Evolutionary conservation across 768 basidiomycete genomes (phyloP).

Genomic region (Boletus edulis): DNA sequence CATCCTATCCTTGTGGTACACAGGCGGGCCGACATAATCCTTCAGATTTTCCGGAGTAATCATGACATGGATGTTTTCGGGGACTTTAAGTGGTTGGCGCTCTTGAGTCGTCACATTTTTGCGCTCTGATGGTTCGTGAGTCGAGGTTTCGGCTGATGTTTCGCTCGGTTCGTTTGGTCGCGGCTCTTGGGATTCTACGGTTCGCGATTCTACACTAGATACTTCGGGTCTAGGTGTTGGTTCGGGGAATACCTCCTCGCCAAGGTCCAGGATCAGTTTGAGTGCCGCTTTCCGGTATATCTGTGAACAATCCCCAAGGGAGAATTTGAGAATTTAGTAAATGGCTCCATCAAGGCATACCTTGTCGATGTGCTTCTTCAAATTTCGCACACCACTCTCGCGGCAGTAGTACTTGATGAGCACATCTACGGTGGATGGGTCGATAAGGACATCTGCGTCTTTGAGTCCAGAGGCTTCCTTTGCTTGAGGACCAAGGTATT

Average conservation of each 20-base stretch:
- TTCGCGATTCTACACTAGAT: constrained; percentile 24
- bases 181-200: constrained; percentile 55
- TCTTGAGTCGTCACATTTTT: constrained; percentile 72
- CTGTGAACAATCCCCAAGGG: constrained; percentile 36
- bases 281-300: constrained; percentile 96
- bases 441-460: constrained; percentile 77
- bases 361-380: constrained; percentile 99
- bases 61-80: constrained; percentile 69
- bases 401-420: constrained; percentile 97
- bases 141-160: constrained; percentile 11
- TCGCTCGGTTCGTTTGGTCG: constrained; percentile 36
- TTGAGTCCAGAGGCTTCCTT: constrained; percentile 88
- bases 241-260: constrained; percentile 83
- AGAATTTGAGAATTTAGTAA: background rate
- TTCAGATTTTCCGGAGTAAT: constrained; percentile 88
- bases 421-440: constrained; percentile 73
- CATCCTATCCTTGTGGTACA: constrained; percentile 94
- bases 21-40: constrained; percentile 94
- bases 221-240: constrained; percentile 34
- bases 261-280: constrained; percentile 86
- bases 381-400: constrained; percentile 92
- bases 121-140: constrained; percentile 31
- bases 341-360: constrained; percentile 37
- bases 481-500: constrained; percentile 90
- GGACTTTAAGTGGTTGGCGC: constrained; percentile 79